Base-by-base conservation (phyloP, 2,329 filamentous ascomycete genomes). In the Microcyclospora tardicrescens region DNA sequence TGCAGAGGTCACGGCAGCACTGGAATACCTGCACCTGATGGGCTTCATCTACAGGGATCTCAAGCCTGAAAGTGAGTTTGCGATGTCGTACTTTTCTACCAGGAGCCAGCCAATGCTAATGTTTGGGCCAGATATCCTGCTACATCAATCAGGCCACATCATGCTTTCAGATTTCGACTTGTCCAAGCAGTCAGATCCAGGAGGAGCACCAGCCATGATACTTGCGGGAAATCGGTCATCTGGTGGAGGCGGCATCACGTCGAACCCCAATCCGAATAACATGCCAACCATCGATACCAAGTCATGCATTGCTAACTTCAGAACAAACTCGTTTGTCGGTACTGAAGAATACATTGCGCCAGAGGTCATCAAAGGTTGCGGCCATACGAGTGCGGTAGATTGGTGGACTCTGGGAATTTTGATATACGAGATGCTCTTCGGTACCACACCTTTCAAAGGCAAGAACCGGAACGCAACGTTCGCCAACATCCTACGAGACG, bases 111-210 rank as follows among this genome's bases (percentile, higher is more conserved):
- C 11, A 9, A 16, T 35, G 38, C 67, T 72, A 55, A 71, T 50
- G 71, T 16, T 31, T n/a, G 16, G n/a, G 16, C 6, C 50, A 95
- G 87, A 98, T 54, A 98, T 98, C 49, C 72, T 98, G 11, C 77
- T 98, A 15, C 91, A 98, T 61, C 91, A 98, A 62, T 96, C 91
- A n/a, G 91, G 91, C 12, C 91, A 98, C 62, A 98, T 98, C 53
- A 98, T 98, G 91, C 74, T 98, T 60, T 96, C 91, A 44, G 91
- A 98, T 66, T 98, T 98, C 63, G 91, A 98, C 63, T 66, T 98
- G 45, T 95, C 87, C 9, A 98, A 98, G 64, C 91, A 98, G 64
- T 98, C 91, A 6, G 91, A 93, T 49, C 80, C 84, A 12, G 91
- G 87, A 56, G 91, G 91, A 65, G 89, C 89, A 57, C 91, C 91